These are phyloP conservation scores for Cladophialophora exuberans DNA, from an alignment of 2,329 filamentous ascomycete genomes.

Conservation along the genomic window DNA sequence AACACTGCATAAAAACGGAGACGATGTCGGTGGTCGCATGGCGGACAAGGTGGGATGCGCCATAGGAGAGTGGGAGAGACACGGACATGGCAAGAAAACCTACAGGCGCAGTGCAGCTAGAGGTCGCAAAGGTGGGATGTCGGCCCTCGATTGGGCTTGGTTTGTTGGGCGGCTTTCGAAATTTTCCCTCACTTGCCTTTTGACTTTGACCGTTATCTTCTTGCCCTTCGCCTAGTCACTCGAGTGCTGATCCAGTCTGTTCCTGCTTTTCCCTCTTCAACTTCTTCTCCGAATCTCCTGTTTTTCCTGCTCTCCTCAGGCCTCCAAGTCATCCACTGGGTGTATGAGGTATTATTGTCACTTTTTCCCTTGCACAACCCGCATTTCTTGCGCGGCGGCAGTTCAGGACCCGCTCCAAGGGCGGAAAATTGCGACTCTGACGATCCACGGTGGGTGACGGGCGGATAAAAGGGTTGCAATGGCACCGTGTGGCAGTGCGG, in stretches of 20 bases:
- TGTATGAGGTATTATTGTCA: neutral
- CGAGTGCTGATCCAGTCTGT: neutral
- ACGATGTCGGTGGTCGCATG: neutral
- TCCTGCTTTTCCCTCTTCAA: too few species aligned
- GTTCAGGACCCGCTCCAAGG: neutral
- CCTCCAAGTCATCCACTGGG: neutral
- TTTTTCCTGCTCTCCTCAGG: neutral
- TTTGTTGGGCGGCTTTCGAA: constrained; percentile 1
- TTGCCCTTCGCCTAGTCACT: neutral
- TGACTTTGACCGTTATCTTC: neutral
- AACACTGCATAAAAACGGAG: constrained; percentile 5
- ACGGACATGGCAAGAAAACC: too few species aligned
- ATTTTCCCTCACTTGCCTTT: neutral
- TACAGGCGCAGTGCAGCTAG: neutral
- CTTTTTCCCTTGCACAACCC: neutral
- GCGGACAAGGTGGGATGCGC: constrained; percentile 3
- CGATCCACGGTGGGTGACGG: too few species aligned
- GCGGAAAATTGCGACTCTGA: constrained; percentile 2
- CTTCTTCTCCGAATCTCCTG: neutral
- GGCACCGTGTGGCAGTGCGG: neutral
- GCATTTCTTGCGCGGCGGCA: neutral
- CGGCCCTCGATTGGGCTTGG: constrained; percentile 1
- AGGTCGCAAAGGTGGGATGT: constrained; percentile 5
- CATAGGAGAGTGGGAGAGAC: constrained; percentile 7
- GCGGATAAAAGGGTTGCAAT: constrained; percentile 4